Evolutionary conservation across 106 monocot species (phyloP), one percentile per base, ranked within the genome.

Genomic region (Ottelia alismoides): DNA sequence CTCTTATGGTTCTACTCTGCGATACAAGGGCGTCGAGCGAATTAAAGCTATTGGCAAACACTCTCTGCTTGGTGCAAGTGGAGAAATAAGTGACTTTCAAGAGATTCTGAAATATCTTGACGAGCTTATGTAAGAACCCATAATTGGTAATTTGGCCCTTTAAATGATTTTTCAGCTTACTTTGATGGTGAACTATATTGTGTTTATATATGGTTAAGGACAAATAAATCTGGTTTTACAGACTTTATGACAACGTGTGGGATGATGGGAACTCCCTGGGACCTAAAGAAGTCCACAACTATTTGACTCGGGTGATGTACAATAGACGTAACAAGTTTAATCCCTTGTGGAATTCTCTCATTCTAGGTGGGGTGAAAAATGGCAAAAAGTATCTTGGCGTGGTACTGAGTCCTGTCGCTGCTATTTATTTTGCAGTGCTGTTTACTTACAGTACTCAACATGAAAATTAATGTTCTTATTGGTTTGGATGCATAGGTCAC

Each of bases 181-280:
- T n/a, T n/a, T n/a, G n/a, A n/a, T n/a, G n/a, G n/a, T n/a, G n/a
- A n/a, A n/a, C n/a, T n/a, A n/a, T n/a, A n/a, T n/a, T n/a, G n/a
- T n/a, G n/a, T n/a, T n/a, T n/a, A n/a, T n/a, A n/a, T n/a, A n/a
- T n/a, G n/a, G n/a, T n/a, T n/a, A n/a, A n/a, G n/a, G n/a, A n/a
- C n/a, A n/a, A n/a, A n/a, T n/a, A n/a, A n/a, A n/a, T n/a, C n/a
- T n/a, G n/a, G n/a, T 27, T 51, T 35, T 53, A 21, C 79, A 84
- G 89, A 24, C 60, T 90, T 35, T 84, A 80, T 67, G 89, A 90
- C 65, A 72, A 78, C 49, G 84, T 80, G 80, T 90, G 89, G 84
- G 89, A 90, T 60, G 89, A 90, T 77, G 89, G 77, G 16, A 90
- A 90, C 59, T 90, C 89, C 0, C 32, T 90, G 72, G 89, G 89